Conservation (phyloP, 1,284 basidiomycete species). For the Sparassis latifolia region DNA sequence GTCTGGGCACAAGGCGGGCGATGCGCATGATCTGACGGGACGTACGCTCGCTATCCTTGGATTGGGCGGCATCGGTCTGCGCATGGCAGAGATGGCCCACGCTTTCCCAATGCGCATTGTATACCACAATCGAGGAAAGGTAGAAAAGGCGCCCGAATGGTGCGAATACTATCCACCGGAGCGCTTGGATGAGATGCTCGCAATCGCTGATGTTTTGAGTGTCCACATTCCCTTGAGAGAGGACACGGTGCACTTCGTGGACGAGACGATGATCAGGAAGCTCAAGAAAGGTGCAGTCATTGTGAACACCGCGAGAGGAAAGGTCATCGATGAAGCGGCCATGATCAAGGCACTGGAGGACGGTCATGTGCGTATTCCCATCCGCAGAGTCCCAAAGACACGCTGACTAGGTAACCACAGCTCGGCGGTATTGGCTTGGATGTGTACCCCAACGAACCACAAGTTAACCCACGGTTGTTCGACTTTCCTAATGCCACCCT, state of each 20-base stretch:
- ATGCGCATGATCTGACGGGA: constrained; percentile 71
- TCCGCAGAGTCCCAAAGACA: not conserved
- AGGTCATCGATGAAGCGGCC: constrained; percentile 83
- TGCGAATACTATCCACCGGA: constrained; percentile 63
- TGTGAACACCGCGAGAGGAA: constrained; percentile 88
- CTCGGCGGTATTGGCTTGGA: constrained; percentile 82
- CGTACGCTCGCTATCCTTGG: constrained; percentile 84
- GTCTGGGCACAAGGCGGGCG: constrained; percentile 33
- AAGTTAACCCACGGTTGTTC: constrained; percentile 75
- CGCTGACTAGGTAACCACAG: constrained; percentile 30
- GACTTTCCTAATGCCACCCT: constrained; percentile 78
- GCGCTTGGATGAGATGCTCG: constrained; percentile 68
- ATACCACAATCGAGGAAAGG: constrained; percentile 69
- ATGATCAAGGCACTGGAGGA: constrained; percentile 79
- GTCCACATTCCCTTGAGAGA: constrained; percentile 66
- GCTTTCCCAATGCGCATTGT: constrained; percentile 85
- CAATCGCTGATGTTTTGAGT: constrained; percentile 76
- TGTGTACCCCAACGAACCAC: constrained; percentile 85
- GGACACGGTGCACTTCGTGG: constrained; percentile 74
- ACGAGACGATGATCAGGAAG: constrained; percentile 70
- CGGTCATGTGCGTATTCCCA: constrained; percentile 59
- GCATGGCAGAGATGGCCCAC: constrained; percentile 60
- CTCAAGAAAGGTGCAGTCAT: constrained; percentile 81
- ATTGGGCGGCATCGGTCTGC: constrained; percentile 83
- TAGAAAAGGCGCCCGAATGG: constrained; percentile 58